Base-by-base conservation (phyloP, 129 eudicot species). In the Calendula officinalis region DNA sequence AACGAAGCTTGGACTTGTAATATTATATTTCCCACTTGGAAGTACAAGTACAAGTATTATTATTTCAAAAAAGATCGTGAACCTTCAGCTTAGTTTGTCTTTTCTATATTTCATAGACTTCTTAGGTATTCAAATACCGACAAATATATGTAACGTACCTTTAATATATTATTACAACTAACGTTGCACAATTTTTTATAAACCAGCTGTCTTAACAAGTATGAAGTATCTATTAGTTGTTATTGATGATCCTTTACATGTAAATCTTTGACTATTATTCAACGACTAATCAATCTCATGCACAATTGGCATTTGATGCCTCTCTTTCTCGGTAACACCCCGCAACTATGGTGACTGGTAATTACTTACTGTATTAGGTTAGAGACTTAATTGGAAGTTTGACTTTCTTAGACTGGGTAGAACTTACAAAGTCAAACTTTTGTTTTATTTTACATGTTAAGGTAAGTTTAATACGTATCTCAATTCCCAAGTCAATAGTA, bases 1-100 rank as follows among this genome's bases (percentile, higher is more conserved):
- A 73, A 56, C 78, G 78, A 73, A 73, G 78, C 62, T 51, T 73
- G 67, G 78, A 73, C 78, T 65, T 63, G 16, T 36, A 14, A 38
- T 52, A 43, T 70, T 27, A 13, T 6, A 59, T 59, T 50, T 54
- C 53, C 78, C 60, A 73, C 78, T 73, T 73, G 75, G 5, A 40
- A 38, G 13, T 16, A 5, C 30, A 22, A 22, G 30, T 22, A 22
- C 2, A 0, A 22, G 1, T 54, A 34, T 33, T 4, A 14, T 14
- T 44, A 68, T 47, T 46, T 69, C 33, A 48, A 50, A 33, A 62
- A 60, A 59, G 48, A 1, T 60, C 22, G 52, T 22, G 71, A 72
- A 63, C 70, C 42, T 37, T 64, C 58, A 50, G 51, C 52, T 34
- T 53, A 46, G 30, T 37, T 62, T 62, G 63, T 22, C 39, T 41